A percentile compares a stretch with the other conserved stretches of the same genome.
Conservation (phyloP, 306 rosid species). For the Quercus aquifolioides region DNA sequence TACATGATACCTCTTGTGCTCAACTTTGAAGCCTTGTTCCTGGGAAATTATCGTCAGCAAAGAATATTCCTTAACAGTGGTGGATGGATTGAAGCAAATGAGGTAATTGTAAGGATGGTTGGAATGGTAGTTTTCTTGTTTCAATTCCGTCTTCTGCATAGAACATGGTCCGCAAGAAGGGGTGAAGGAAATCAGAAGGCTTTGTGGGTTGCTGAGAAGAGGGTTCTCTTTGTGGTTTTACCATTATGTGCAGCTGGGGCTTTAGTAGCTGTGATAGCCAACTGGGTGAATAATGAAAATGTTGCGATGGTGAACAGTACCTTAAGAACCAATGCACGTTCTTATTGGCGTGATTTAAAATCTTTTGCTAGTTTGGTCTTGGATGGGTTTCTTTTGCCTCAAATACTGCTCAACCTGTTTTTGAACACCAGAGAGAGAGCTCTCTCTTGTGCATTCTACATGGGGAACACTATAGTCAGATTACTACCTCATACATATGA, state of each 20-base stretch:
- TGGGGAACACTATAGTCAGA: no score
- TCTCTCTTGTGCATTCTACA: no score
- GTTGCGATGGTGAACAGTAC: background rate
- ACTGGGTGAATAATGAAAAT: conserved; percentile 6
- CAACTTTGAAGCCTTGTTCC: conserved; percentile 56
- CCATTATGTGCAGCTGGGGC: conserved; percentile 36
- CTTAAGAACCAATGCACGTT: no score
- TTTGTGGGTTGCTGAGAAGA: conserved; percentile 44
- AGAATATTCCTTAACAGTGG: conserved; percentile 23
- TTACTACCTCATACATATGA: no score
- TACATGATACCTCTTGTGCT: conserved; percentile 53
- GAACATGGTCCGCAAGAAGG: conserved; percentile 52
- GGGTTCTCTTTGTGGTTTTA: conserved; percentile 23
- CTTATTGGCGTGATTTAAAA: no score
- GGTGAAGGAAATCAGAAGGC: conserved; percentile 12
- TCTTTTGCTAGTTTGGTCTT: no score
- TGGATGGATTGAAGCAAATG: conserved; percentile 58
- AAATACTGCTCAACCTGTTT: no score
- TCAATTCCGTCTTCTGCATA: conserved; percentile 49
- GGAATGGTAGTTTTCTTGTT: conserved; percentile 56
- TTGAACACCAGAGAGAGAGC: no score
- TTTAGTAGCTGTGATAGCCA: conserved; percentile 26
- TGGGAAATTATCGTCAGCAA: conserved; percentile 14
- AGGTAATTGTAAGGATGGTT: conserved; percentile 39
- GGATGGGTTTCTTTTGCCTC: no score